Evolutionary conservation across 345 rosid species (phyloP).

Genomic region (Citrus glauca): DNA sequence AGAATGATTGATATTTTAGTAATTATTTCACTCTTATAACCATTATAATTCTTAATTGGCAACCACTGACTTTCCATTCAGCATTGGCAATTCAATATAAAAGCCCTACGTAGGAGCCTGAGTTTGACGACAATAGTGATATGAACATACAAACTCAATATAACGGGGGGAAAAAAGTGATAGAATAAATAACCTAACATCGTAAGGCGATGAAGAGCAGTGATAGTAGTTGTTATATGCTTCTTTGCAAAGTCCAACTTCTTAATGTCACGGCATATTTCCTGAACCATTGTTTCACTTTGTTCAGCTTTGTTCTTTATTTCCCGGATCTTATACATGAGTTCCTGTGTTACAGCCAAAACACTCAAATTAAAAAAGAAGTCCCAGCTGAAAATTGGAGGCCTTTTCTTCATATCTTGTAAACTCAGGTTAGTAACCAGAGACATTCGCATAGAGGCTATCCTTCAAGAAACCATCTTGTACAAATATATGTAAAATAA

Average conservation of each 20-base stretch:
- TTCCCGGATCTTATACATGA: slow-evolving; percentile 86
- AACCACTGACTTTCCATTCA: neutral
- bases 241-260: slow-evolving; percentile 98
- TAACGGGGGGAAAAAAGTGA: neutral
- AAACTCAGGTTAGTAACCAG: neutral
- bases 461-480: neutral
- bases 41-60: neutral
- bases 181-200: slow-evolving; percentile 71
- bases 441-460: neutral
- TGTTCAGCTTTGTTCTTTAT: slow-evolving; percentile 98
- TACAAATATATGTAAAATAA: neutral
- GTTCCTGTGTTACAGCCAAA: slow-evolving; percentile 55
- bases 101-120: too few relatives aligned
- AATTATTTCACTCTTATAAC: neutral
- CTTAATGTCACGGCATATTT: slow-evolving; percentile 97
- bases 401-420: neutral
- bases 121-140: neutral
- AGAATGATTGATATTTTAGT: neutral
- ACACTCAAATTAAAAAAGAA: slow-evolving; percentile 3
- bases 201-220: slow-evolving; percentile 99
- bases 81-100: neutral
- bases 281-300: slow-evolving; percentile 99
- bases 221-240: slow-evolving; percentile 95
- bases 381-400: neutral
- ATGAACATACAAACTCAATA: neutral